Percentiles rank a stretch among this genome's conserved stretches.
These are phyloP conservation scores for Bromus sterilis DNA, from an alignment of 176 grass and related monocot species.

Conservation along the genomic window DNA sequence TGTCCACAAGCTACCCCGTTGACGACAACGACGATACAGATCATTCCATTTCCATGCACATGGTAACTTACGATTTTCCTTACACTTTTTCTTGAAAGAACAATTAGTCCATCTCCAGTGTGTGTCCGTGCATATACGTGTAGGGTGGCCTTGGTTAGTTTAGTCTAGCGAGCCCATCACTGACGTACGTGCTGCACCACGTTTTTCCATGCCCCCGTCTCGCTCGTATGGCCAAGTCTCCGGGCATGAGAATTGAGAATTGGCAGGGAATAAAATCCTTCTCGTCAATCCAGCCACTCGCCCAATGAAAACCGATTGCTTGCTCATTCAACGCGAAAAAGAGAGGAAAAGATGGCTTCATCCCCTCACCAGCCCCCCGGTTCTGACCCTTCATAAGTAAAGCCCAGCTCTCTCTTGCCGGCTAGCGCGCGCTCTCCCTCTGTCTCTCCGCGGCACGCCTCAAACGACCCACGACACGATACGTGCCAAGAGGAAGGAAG, in stretches of 20 bases:
- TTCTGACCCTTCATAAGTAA: slow-evolving; percentile 27
- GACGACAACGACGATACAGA: no score
- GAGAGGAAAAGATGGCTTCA: neutral
- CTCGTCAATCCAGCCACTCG: neutral
- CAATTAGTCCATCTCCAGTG: neutral
- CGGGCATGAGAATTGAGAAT: slow-evolving; percentile 11
- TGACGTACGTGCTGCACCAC: slow-evolving; percentile 35
- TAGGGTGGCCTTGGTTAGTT: neutral
- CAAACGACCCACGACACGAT: neutral
- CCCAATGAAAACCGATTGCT: slow-evolving; percentile 1
- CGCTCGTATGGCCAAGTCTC: slow-evolving; percentile 8
- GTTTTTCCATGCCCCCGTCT: slow-evolving; percentile 20
- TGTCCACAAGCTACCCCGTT: no score
- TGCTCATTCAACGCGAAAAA: slow-evolving; percentile 30
- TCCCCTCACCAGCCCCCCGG: slow-evolving; percentile 9
- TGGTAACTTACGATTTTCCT: neutral
- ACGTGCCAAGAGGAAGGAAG: neutral
- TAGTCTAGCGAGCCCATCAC: slow-evolving; percentile 1
- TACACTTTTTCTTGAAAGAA: neutral
- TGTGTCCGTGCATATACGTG: neutral
- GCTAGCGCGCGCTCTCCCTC: neutral
- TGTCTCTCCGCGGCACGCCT: neutral
- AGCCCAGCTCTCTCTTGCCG: neutral
- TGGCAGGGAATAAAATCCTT: neutral
- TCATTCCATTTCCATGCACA: no score